A percentile compares a stretch with the other conserved stretches of the same genome.
Evolutionary conservation across 352 stramenopile genomes (phyloP).

Genomic region (Phytophthora capsici): DNA sequence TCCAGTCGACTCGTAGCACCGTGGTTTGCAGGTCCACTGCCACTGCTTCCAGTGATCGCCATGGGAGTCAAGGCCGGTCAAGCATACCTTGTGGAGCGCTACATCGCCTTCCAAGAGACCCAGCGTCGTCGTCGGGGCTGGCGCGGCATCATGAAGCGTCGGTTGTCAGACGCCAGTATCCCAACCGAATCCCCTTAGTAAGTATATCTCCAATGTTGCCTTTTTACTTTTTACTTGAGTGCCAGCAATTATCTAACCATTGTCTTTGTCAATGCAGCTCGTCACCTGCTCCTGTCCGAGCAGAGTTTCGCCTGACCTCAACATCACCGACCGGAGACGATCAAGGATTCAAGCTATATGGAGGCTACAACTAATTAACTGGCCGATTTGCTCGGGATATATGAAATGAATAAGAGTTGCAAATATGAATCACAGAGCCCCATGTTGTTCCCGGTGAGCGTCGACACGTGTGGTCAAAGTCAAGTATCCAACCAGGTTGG

Average conservation of each 20-base stretch:
- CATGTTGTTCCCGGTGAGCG: neutral
- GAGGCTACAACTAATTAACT: conserved; percentile 23
- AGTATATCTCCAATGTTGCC: conserved; percentile 12
- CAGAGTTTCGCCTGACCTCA: conserved; percentile 29
- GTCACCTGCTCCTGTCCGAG: conserved; percentile 31
- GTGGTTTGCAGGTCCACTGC: conserved; percentile 81
- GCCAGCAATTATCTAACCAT: conserved; percentile 2
- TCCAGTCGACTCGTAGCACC: conserved; percentile 75
- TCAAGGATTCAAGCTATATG: conserved; percentile 28
- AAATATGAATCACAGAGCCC: conserved; percentile 12
- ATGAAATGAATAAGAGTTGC: conserved; percentile 18
- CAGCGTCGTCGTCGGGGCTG: conserved; percentile 74
- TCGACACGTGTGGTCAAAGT: neutral
- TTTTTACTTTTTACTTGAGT: too few species aligned
- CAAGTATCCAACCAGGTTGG: neutral
- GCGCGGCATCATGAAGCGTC: conserved; percentile 85
- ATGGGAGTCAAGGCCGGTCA: conserved; percentile 74
- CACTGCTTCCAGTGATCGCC: conserved; percentile 69
- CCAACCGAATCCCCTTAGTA: conserved; percentile 69
- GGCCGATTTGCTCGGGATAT: conserved; percentile 16
- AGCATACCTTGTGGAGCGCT: conserved; percentile 72
- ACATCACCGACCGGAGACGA: conserved; percentile 22
- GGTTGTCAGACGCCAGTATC: conserved; percentile 78
- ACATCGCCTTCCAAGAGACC: conserved; percentile 84
- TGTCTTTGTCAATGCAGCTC: conserved; percentile 21